These are phyloP conservation scores for Plasmodium blacklocki DNA, from an alignment of 169 alveolate species.

Conservation along the genomic window DNA sequence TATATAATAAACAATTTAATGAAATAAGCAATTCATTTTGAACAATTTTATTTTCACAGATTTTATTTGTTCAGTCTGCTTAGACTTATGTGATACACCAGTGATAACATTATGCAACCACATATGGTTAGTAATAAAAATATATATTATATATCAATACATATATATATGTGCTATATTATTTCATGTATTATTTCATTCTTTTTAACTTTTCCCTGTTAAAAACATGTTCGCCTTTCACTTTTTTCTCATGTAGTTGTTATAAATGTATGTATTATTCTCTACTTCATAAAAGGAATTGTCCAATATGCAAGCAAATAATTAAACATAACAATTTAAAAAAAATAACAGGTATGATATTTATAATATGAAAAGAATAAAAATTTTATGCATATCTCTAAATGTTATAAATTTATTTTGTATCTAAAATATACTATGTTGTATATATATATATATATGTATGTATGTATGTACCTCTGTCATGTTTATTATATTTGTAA, in stretches of 20 bases:
- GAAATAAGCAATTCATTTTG: background rate
- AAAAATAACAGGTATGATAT: conserved; percentile 39
- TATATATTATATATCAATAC: background rate
- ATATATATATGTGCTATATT: background rate
- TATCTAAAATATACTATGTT: background rate
- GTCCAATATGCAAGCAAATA: conserved; percentile 62
- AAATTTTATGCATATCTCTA: background rate
- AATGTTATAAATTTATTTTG: background rate
- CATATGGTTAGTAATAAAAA: conserved; percentile 47
- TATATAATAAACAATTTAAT: conserved; percentile 2
- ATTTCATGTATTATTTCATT: background rate
- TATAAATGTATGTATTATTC: conserved; percentile 74
- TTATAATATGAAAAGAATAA: no score
- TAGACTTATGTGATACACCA: conserved; percentile 71
- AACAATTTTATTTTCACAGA: conserved; percentile 30
- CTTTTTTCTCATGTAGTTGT: conserved; percentile 21
- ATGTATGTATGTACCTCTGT: background rate
- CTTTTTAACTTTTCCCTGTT: background rate
- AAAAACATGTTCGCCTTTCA: background rate
- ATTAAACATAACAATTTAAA: conserved; percentile 44
- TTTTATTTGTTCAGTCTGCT: conserved; percentile 73
- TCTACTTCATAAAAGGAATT: conserved; percentile 59
- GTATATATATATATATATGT: background rate
- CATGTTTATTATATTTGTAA: no score
- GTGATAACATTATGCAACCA: conserved; percentile 63